These are phyloP conservation scores for Penicillium angulare DNA, from an alignment of 495 filamentous ascomycete genomes.

Conservation along the genomic window DNA sequence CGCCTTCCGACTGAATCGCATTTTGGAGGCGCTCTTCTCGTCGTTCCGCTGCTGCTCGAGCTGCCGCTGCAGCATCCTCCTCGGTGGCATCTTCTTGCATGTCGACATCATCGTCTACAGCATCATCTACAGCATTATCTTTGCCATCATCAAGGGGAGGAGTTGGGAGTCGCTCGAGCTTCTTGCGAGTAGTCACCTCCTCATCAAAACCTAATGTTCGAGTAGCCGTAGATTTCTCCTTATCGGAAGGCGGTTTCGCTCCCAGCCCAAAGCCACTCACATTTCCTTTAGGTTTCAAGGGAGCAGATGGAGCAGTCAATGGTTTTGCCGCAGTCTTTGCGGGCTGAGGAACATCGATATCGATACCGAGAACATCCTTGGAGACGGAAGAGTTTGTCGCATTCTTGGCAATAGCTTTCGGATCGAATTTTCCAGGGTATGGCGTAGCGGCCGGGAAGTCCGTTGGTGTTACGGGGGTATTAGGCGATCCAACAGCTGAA, in stretches of 20 bases:
- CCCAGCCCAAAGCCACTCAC: slow-evolving; percentile 83
- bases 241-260: slow-evolving; percentile 57
- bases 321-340: slow-evolving; percentile 44
- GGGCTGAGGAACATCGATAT: slow-evolving; percentile 59
- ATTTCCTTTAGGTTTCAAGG: slow-evolving; percentile 62
- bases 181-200: slow-evolving; percentile 80
- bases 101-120: slow-evolving; percentile 70
- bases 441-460: slow-evolving; percentile 46
- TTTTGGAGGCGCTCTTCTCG: slow-evolving; percentile 67
- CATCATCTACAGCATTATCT: slow-evolving; percentile 57
- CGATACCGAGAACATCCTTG: slow-evolving; percentile 54
- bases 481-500: slow-evolving; percentile 53
- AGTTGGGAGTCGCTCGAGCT: slow-evolving; percentile 82
- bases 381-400: slow-evolving; percentile 42
- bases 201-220: slow-evolving; percentile 81
- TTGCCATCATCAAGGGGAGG: slow-evolving; percentile 62
- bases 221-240: slow-evolving; percentile 66
- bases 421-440: slow-evolving; percentile 83
- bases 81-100: slow-evolving; percentile 76
- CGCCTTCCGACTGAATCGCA: slow-evolving; percentile 6
- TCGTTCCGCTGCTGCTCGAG: slow-evolving; percentile 74
- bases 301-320: slow-evolving; percentile 42
- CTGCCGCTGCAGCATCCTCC: slow-evolving; percentile 82
- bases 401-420: slow-evolving; percentile 80
- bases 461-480: slow-evolving; percentile 50